Evolutionary conservation across 2,329 filamentous ascomycete genomes (phyloP).

Genomic region (Nannizziopsis barbatae): DNA sequence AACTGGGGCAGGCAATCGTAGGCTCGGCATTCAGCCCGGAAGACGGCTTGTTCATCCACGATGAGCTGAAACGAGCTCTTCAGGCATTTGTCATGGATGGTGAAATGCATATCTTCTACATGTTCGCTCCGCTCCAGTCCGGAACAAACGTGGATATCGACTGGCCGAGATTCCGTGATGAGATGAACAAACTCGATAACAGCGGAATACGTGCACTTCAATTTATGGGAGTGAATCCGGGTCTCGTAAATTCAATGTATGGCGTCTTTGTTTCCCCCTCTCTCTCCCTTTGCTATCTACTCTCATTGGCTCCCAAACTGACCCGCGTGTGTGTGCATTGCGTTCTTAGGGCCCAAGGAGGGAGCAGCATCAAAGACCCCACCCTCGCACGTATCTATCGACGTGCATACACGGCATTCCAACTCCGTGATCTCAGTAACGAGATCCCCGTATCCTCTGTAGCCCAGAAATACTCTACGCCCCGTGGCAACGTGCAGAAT

Average conservation of each 20-base stretch:
- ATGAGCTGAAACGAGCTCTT: conserved; percentile 56
- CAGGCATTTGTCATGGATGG: conserved; percentile 68
- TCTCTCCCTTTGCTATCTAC: not conserved
- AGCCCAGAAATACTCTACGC: conserved; percentile 57
- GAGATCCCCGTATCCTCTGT: conserved; percentile 61
- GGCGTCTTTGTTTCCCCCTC: conserved; percentile 16
- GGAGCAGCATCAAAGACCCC: conserved; percentile 48
- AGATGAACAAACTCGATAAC: conserved; percentile 59
- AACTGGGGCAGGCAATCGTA: conserved; percentile 59
- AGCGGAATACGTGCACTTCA: conserved; percentile 57
- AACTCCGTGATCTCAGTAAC: conserved; percentile 68
- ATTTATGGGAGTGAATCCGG: conserved; percentile 58
- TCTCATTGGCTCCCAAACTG: not conserved
- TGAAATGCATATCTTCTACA: conserved; percentile 69
- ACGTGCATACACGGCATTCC: conserved; percentile 63
- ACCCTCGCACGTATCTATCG: conserved; percentile 54
- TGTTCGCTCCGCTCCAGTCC: conserved; percentile 59
- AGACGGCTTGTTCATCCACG: conserved; percentile 61
- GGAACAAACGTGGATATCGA: conserved; percentile 44
- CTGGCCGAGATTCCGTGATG: conserved; percentile 61
- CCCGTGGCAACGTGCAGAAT: conserved; percentile 59
- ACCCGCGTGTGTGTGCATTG: conserved; percentile 11
- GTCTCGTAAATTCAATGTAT: conserved; percentile 55
- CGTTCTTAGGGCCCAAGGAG: conserved; percentile 51
- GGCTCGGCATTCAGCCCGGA: conserved; percentile 62